Conservation (phyloP, 1,284 basidiomycete genomes). For the Ganoderma meredithae region DNA sequence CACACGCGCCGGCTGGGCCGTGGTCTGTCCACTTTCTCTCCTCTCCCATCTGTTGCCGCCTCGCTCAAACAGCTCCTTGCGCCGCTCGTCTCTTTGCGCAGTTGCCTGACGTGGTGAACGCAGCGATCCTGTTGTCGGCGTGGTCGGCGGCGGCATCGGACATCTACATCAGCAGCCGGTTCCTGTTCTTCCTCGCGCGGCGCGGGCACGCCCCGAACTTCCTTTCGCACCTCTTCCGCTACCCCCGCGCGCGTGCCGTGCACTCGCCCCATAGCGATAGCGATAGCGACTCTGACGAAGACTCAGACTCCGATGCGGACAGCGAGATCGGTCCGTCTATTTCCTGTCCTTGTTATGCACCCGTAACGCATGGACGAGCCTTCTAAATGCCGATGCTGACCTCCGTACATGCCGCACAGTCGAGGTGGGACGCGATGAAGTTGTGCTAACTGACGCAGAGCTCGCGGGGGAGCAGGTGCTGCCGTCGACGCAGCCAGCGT, state of each 20-base stretch:
- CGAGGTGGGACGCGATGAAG: background rate
- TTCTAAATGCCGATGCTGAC: too few species aligned
- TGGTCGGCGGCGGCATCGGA: conserved; percentile 61
- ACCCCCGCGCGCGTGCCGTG: conserved; percentile 23
- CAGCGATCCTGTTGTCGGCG: conserved; percentile 53
- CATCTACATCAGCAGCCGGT: conserved; percentile 59
- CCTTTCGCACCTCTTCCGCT: conserved; percentile 36
- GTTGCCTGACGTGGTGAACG: conserved; percentile 59
- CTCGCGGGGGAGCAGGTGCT: conserved; percentile 5
- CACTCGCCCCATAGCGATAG: conserved; percentile 10
- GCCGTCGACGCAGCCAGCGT: conserved; percentile 14
- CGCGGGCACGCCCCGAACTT: conserved; percentile 52
- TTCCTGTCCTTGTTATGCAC: too few species aligned
- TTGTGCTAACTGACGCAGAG: background rate
- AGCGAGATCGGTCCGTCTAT: conserved; percentile 22
- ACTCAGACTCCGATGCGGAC: conserved; percentile 14
- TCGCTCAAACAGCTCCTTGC: background rate
- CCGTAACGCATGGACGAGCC: too few species aligned
- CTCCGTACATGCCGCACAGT: too few species aligned
- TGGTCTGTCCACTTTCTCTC: conserved; percentile 19
- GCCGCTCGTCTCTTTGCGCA: conserved; percentile 6
- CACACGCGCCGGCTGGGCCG: conserved; percentile 50
- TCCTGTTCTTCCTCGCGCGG: conserved; percentile 56
- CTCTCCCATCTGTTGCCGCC: background rate
- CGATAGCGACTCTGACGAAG: background rate